Conservation (phyloP, 2,329 filamentous ascomycete species). For the Lachnum nothofagi region DNA sequence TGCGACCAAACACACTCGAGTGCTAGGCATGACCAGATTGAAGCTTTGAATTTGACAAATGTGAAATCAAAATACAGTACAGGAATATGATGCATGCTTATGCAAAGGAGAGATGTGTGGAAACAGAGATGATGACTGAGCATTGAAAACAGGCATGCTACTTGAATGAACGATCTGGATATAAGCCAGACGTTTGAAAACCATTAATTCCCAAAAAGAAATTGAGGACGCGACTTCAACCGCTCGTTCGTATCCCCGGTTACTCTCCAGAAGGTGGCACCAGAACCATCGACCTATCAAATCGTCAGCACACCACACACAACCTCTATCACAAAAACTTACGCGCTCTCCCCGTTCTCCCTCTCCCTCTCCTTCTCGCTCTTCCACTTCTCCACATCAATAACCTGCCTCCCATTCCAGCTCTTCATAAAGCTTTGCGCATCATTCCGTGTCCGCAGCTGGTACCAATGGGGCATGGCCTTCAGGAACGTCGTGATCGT, state of each 20-base stretch:
- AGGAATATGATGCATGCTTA: too few relatives aligned
- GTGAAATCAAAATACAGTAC: too few relatives aligned
- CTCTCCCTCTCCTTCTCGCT: constrained; percentile 24
- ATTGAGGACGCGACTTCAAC: background rate
- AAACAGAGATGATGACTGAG: too few relatives aligned
- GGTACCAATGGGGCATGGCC: constrained; percentile 58
- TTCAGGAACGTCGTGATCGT: constrained; percentile 41
- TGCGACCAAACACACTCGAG: too few relatives aligned
- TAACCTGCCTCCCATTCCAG: constrained; percentile 31
- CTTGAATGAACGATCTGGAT: too few relatives aligned
- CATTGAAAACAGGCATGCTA: background rate
- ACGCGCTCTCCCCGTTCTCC: constrained; percentile 25
- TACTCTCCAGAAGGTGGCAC: constrained; percentile 16
- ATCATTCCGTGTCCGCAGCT: constrained; percentile 46
- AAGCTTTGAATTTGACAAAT: too few relatives aligned
- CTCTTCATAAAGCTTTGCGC: constrained; percentile 27
- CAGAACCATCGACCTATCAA: constrained; percentile 24
- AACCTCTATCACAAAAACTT: constrained; percentile 8
- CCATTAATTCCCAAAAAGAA: background rate
- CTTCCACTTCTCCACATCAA: constrained; percentile 30
- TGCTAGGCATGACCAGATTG: too few relatives aligned
- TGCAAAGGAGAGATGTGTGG: too few relatives aligned
- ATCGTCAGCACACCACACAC: background rate
- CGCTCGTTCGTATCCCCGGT: background rate
- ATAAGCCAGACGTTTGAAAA: background rate